Percentiles rank a stretch among this genome's conserved stretches.
Conservation (phyloP, 495 filamentous ascomycete genomes). For the Xylaria cubensis region DNA sequence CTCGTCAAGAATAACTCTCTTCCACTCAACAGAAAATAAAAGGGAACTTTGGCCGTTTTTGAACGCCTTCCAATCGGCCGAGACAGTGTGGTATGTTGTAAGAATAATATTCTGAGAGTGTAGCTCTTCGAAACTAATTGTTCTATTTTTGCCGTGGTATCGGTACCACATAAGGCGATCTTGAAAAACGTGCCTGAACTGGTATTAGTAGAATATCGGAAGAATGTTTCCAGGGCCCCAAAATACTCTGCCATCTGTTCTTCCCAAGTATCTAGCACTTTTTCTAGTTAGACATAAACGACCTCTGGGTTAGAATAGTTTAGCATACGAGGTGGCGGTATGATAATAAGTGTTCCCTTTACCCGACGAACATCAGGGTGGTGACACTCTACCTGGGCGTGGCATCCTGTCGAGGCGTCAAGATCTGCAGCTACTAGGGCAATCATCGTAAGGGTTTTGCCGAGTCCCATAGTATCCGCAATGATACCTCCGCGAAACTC, state of each 20-base stretch:
- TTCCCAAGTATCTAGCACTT: background rate
- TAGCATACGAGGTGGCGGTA: background rate
- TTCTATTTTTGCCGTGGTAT: background rate
- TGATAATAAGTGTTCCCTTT: background rate
- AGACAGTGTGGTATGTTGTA: background rate
- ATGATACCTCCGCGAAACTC: slow-evolving; percentile 2
- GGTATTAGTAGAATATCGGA: background rate
- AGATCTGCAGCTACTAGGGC: slow-evolving; percentile 17
- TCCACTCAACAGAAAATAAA: background rate
- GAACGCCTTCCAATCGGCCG: background rate
- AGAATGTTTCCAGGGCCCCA: too few species aligned
- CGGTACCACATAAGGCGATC: background rate
- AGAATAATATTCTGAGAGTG: background rate
- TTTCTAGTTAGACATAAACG: background rate
- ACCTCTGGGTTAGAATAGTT: background rate
- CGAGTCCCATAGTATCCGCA: slow-evolving; percentile 52
- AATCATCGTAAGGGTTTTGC: slow-evolving; percentile 50
- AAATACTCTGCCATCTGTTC: slow-evolving; percentile 1
- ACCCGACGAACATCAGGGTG: too few species aligned
- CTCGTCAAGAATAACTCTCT: background rate
- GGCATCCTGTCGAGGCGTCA: too few species aligned
- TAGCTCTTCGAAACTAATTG: background rate
- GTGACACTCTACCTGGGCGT: background rate
- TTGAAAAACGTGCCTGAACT: background rate
- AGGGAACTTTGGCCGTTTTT: background rate